Base-by-base conservation (phyloP, 306 rosid genomes). In the Sicyos edulis region DNA sequence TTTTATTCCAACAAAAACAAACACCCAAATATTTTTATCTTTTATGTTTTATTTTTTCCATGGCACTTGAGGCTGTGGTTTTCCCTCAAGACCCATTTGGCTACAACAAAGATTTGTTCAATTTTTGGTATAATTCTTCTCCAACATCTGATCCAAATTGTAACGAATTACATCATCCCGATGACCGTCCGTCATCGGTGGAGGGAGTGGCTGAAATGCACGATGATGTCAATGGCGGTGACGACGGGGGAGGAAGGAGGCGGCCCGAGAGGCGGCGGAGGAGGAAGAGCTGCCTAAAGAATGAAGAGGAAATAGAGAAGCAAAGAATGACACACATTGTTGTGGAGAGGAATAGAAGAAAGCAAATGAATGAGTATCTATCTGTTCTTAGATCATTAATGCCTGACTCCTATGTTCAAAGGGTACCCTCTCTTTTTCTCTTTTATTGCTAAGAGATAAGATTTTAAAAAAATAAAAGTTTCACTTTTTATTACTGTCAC, bases 361-460 rank as follows among this genome's bases (percentile, higher is more conserved):
- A 47, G 56, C 72, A 47, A 67, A 67, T 47, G 54, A 67, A 67
- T 67, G 40, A 67, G 51, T 71, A 71, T 71, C 74, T 71, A 29
- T 70, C 51, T 71, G 32, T 16, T 54, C 47, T 71, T 51, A n/a
- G 74, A 71, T 71, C 74, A 32, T 71, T 71, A 54, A 71, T 71
- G 74, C 74, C 74, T 29, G 4, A 71, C 32, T 51, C 74, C 51
- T 71, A 53, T 10, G 34, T 53, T n/a, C 74, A 71, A 71, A 71
- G 74, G 74, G 74, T 71, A 71, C 15, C 44, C 8, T 52, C 24
- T 32, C 71, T 14, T 6, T 65, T 32, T 64, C 53, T 37, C 54
- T 13, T 5, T 69, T 12, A 12, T 1, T 69, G 7, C 24, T 7
- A 11, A 66, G 19, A 44, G 1, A 66, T 0, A 44, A 42, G n/a